Evolutionary conservation across 176 grass and related monocot species (phyloP).

Genomic region (Thinopyrum elongatum): DNA sequence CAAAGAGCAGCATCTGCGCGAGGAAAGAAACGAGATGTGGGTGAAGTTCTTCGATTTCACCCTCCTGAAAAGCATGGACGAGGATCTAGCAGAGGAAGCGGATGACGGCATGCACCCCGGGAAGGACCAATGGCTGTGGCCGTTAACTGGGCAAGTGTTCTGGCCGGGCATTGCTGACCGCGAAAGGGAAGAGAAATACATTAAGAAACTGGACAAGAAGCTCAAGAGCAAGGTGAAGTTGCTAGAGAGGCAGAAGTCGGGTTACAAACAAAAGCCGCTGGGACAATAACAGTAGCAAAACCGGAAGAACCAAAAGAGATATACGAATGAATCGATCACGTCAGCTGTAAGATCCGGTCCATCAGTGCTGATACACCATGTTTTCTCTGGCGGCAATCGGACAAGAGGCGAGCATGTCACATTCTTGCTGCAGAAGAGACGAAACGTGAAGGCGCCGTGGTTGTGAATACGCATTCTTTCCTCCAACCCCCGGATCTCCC

Average conservation of each 20-base stretch:
- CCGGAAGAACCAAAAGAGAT: constrained; percentile 1
- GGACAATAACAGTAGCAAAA: constrained; percentile 46
- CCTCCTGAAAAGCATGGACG: constrained; percentile 94
- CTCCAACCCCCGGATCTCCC: constrained; percentile 23
- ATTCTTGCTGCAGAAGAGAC: constrained; percentile 21
- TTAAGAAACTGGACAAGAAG: constrained; percentile 91
- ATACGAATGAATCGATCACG: not conserved
- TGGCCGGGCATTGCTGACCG: constrained; percentile 81
- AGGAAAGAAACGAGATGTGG: constrained; percentile 73
- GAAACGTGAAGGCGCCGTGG: not conserved
- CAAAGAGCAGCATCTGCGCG: constrained; percentile 68
- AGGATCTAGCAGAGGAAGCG: constrained; percentile 95
- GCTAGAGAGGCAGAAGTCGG: constrained; percentile 78
- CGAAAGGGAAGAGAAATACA: constrained; percentile 82
- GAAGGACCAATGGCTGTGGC: constrained; percentile 75
- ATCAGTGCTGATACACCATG: not conserved
- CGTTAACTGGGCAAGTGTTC: constrained; percentile 81
- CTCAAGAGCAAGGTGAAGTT: constrained; percentile 78
- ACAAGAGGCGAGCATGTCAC: not conserved
- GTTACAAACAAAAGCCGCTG: constrained; percentile 95
- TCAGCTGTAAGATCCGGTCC: constrained; percentile 4
- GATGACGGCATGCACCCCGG: constrained; percentile 70
- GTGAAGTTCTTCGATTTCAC: constrained; percentile 81
- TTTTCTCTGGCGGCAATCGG: not conserved
- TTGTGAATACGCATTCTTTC: constrained; percentile 51